Evolutionary conservation across 2,329 filamentous ascomycete species (phyloP).

Genomic region (Fusarium caatingaense): DNA sequence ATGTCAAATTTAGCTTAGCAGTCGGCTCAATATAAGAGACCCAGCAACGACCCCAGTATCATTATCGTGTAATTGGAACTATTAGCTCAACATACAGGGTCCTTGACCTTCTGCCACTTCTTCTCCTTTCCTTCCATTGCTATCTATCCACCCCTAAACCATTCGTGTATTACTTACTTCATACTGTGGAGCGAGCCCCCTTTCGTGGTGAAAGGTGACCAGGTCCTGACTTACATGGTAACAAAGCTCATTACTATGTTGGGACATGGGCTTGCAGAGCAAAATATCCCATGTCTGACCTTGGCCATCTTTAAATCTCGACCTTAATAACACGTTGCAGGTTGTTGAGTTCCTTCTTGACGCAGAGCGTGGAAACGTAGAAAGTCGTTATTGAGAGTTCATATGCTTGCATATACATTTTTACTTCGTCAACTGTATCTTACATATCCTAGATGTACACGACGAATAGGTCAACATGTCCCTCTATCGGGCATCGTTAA

Average conservation of each 20-base stretch:
- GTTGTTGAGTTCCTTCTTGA: not conserved
- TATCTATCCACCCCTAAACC: conserved; percentile 1
- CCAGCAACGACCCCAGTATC: conserved; percentile 30
- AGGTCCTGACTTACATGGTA: conserved; percentile 15
- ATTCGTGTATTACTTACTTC: not conserved
- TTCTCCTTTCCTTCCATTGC: conserved; percentile 14
- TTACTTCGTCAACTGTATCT: conserved; percentile 39
- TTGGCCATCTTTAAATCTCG: not conserved
- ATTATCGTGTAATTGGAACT: conserved; percentile 26
- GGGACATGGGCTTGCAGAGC: not conserved
- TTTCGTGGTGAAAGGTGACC: not conserved
- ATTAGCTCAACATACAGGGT: conserved; percentile 25
- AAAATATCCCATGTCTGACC: not conserved
- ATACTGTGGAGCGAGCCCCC: conserved; percentile 11
- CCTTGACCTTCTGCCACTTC: conserved; percentile 22
- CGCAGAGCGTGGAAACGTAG: not conserved
- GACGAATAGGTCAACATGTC: conserved; percentile 26
- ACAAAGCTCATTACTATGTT: not conserved
- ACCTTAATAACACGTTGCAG: not conserved
- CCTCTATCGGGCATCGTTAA: conserved; percentile 2
- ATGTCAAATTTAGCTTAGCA: conserved; percentile 34
- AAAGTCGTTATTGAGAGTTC: not conserved
- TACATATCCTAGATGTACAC: conserved; percentile 46
- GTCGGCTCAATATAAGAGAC: conserved; percentile 30
- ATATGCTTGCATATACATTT: conserved; percentile 18